Conservation (phyloP, 768 basidiomycete species). For the Rossbeevera mucosa region DNA sequence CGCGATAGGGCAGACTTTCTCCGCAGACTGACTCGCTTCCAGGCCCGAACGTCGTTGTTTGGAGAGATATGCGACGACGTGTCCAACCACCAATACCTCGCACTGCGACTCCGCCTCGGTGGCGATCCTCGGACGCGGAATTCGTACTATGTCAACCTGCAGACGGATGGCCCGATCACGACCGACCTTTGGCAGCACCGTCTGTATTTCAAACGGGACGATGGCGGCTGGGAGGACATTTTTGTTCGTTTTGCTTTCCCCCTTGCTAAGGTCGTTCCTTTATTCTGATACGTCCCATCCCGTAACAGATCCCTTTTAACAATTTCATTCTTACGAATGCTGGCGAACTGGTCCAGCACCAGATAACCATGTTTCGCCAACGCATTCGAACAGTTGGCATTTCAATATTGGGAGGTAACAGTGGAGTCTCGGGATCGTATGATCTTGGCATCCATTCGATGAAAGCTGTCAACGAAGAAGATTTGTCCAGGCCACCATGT, state of each 20-base stretch:
- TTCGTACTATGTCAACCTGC: conserved; percentile 92
- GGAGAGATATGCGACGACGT: conserved; percentile 85
- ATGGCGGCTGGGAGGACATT: conserved; percentile 76
- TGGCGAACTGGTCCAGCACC: conserved; percentile 63
- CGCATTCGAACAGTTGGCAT: conserved; percentile 80
- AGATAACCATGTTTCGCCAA: conserved; percentile 72
- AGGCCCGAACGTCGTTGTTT: conserved; percentile 80
- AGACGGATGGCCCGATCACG: conserved; percentile 76
- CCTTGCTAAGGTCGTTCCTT: not conserved
- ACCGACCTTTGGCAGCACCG: conserved; percentile 95
- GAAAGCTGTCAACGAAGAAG: conserved; percentile 74
- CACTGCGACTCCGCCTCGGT: conserved; percentile 69
- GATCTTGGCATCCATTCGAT: conserved; percentile 83
- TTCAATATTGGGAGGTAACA: conserved; percentile 81
- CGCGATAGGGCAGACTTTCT: not conserved
- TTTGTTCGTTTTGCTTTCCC: conserved; percentile 52
- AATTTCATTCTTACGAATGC: conserved; percentile 72
- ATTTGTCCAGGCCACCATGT: conserved; percentile 37
- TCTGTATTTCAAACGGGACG: conserved; percentile 66
- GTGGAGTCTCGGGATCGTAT: conserved; percentile 66
- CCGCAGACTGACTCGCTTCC: not conserved
- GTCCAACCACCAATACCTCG: conserved; percentile 74
- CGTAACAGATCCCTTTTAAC: conserved; percentile 62
- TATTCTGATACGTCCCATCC: not conserved
- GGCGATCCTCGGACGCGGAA: conserved; percentile 74